Conservation (phyloP, 768 basidiomycete genomes). For the Mrakia blollopis region DNA sequence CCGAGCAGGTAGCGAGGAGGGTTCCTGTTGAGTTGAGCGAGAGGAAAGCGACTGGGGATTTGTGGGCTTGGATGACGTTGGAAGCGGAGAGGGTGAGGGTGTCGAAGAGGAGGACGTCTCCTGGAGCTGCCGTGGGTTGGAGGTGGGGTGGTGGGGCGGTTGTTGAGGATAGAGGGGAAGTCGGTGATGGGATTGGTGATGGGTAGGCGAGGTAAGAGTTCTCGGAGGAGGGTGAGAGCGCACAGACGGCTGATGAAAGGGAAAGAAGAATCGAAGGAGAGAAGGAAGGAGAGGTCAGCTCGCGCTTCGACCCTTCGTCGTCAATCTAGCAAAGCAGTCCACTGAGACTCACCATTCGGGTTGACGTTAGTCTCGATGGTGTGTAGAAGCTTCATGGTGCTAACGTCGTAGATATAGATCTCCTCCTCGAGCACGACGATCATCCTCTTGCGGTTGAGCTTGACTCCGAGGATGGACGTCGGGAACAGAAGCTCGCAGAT, state of each 20-base stretch:
- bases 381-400: slow-evolving; percentile 94
- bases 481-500: slow-evolving; percentile 98
- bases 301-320: not conserved
- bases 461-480: slow-evolving; percentile 92
- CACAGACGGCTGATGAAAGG: slow-evolving; percentile 67
- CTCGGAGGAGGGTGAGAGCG: slow-evolving; percentile 88
- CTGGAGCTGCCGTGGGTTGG: slow-evolving; percentile 41
- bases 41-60: slow-evolving; percentile 81
- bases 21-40: slow-evolving; percentile 81
- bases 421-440: slow-evolving; percentile 95
- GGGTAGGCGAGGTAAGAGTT: slow-evolving; percentile 94
- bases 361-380: slow-evolving; percentile 96
- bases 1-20: slow-evolving; percentile 84
- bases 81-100: slow-evolving; percentile 84
- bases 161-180: slow-evolving; percentile 54
- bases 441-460: slow-evolving; percentile 92
- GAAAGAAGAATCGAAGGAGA: not conserved
- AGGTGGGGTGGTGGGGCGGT: slow-evolving; percentile 46
- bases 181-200: slow-evolving; percentile 80
- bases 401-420: slow-evolving; percentile 98
- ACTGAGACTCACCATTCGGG: slow-evolving; percentile 65
- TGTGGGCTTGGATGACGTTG: slow-evolving; percentile 97
- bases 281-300: not conserved
- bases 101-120: slow-evolving; percentile 89
- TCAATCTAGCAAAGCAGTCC: too few species aligned